Evolutionary conservation across 2,329 filamentous ascomycete genomes (phyloP).

Genomic region (Trichothecium sympodiale): DNA sequence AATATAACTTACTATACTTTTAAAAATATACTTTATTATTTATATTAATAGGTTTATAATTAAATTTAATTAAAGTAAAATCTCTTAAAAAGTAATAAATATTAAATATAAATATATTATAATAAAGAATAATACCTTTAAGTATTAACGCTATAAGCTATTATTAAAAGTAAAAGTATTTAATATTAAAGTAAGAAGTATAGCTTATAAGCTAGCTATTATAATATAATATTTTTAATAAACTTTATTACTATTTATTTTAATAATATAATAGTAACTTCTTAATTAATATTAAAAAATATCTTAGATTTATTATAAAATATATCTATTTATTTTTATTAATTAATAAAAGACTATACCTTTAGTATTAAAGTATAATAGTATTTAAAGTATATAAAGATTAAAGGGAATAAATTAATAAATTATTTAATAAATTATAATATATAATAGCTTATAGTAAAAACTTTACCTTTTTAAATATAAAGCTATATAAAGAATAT

Average conservation of each 20-base stretch:
- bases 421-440: not conserved
- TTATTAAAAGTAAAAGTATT: not conserved
- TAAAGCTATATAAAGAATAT: too few relatives aligned
- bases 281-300: too few relatives aligned
- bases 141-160: too few relatives aligned
- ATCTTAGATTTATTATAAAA: too few relatives aligned
- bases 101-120: not conserved
- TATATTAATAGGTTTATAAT: conserved; percentile 1
- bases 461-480: too few relatives aligned
- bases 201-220: too few relatives aligned
- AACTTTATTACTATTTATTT: not conserved
- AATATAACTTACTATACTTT: not conserved
- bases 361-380: not conserved
- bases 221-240: too few relatives aligned
- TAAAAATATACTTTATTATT: not conserved
- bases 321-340: too few relatives aligned
- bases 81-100: not conserved
- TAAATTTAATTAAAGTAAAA: not conserved
- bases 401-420: not conserved
- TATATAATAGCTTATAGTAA: too few relatives aligned
- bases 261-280: too few relatives aligned
- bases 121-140: not conserved
- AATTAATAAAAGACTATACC: too few relatives aligned
- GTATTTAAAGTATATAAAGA: not conserved
- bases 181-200: too few relatives aligned